Evolutionary conservation across 2,329 filamentous ascomycete species (phyloP).

Genomic region (Teratosphaeria gauchensis): DNA sequence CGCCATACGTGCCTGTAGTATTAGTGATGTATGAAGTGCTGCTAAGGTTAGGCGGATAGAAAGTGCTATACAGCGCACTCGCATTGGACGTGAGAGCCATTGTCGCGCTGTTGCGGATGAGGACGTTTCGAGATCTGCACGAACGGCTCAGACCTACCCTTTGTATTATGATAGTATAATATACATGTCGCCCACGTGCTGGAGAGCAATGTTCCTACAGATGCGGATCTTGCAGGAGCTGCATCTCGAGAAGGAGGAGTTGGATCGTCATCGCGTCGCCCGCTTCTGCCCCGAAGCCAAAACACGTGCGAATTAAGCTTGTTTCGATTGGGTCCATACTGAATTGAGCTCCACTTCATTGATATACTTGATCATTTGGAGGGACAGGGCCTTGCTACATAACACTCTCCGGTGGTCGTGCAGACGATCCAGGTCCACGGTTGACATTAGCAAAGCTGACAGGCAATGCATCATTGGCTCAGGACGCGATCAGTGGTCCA

Average conservation of each 20-base stretch:
- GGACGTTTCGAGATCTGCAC: neutral
- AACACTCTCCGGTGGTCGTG: too few relatives aligned
- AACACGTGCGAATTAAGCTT: neutral
- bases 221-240: neutral
- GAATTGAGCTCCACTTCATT: too few relatives aligned
- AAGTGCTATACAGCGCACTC: neutral
- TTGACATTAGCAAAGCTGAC: too few relatives aligned
- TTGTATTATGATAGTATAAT: neutral
- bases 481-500: too few relatives aligned
- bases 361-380: too few relatives aligned
- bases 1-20: neutral
- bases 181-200: neutral
- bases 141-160: neutral
- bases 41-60: neutral
- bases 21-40: neutral
- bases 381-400: too few relatives aligned
- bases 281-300: neutral
- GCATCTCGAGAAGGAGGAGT: neutral
- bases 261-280: neutral
- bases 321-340: neutral
- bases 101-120: neutral
- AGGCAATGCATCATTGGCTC: too few relatives aligned
- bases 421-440: too few relatives aligned
- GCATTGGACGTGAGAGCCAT: neutral
- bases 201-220: neutral